Base-by-base conservation (phyloP, 306 rosid genomes). In the Prunus padus region DNA sequence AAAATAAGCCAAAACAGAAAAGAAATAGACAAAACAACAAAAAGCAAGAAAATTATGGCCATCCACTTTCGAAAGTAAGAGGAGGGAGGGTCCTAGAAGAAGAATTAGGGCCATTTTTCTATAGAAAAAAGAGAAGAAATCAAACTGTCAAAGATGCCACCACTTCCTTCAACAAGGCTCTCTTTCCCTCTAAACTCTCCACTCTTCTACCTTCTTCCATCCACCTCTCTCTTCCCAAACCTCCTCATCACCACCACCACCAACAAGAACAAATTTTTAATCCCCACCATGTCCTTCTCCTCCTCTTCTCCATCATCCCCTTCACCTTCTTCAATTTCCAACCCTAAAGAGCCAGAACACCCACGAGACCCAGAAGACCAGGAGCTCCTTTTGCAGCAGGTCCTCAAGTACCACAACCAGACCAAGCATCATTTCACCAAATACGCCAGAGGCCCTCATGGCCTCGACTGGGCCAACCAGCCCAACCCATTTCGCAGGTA, bases 401-500 rank as follows among this genome's bases (percentile, higher is more conserved):
- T 86, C 44, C 88, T 95, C 80, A 81, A 85, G 44, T 92, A 87
- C 86, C 97, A 94, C 71, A 81, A 72, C 88, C 87, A 86, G 61
- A 92, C 98, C 82, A 94, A 94, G 74, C 98, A 95, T 84, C 62
- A 60, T 70, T 89, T 88, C 84, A 74, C 83, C 83, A 76, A 72
- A 49, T 90, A 88, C 80, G 90, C 98, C 67, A 79, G 92, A 69
- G 97, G 98, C 6, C 98, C 97, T 4, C 87, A 80, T 16, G 96
- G 97, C 23, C 96, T 94, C 19, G 98, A 94, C 69, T 94, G 98
- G 98, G 95, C 95, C 76, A 94, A 92, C 79, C 98, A 94, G 76
- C 98, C 98, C 47, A 94, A 90, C 87, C 98, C 98, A 42, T 94
- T 94, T 59, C 97, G 98, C n/a, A 76, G 95, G 19, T 92, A 85